Percentiles rank a stretch among this genome's conserved stretches.
Conservation (phyloP, 169 alveolate genomes). For the Cyclospora cayetanensis region DNA sequence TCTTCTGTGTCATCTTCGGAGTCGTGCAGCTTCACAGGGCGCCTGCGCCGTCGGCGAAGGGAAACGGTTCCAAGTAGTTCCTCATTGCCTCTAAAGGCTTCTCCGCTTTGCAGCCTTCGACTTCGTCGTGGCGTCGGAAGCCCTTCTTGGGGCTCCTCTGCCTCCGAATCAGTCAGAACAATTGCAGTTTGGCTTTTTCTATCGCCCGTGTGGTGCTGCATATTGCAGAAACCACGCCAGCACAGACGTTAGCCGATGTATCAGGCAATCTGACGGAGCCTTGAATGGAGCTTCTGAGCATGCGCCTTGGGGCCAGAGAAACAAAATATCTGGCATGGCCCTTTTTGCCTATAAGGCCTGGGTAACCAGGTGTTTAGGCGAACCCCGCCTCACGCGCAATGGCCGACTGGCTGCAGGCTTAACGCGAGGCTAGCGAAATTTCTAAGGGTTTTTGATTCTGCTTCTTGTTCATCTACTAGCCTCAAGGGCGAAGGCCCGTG, state of each 20-base stretch:
- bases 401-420: too few relatives aligned
- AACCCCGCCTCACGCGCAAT: too few relatives aligned
- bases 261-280: not conserved
- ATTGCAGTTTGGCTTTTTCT: not conserved
- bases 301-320: not conserved
- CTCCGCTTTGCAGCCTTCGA: not conserved
- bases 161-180: constrained; percentile 15
- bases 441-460: not conserved
- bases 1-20: not conserved
- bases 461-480: not conserved
- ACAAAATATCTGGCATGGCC: not conserved
- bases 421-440: too few relatives aligned
- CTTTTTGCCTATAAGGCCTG: too few relatives aligned
- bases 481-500: not conserved
- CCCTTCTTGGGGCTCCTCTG: not conserved
- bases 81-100: too few relatives aligned
- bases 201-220: not conserved
- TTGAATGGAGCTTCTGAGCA: not conserved
- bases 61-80: too few relatives aligned
- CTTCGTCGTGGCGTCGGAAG: not conserved
- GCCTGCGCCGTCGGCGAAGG: not conserved
- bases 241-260: not conserved
- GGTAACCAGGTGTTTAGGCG: too few relatives aligned
- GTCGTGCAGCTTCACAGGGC: not conserved
- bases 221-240: not conserved